Evolutionary conservation across 306 rosid species (phyloP).

Genomic region (Inga laurina): DNA sequence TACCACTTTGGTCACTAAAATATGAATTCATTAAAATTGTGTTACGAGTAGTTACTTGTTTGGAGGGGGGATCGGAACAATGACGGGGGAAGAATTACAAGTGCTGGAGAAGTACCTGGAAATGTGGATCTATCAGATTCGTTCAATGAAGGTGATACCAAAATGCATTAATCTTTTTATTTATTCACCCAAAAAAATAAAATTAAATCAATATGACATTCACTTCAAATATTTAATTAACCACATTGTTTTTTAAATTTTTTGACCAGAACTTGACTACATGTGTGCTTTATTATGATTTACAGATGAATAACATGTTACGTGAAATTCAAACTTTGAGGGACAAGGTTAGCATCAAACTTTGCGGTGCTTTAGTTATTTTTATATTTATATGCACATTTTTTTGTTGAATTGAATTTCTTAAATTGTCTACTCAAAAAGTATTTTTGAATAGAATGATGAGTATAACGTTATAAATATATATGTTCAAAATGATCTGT

Average conservation of each 20-base stretch:
- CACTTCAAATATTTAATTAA: background rate
- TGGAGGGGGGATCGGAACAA: slow-evolving; percentile 69
- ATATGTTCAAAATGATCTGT: too few relatives aligned
- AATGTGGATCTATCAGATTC: slow-evolving; percentile 77
- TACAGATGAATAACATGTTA: slow-evolving; percentile 74
- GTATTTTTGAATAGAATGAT: background rate
- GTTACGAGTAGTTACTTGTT: slow-evolving; percentile 50
- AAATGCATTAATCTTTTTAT: background rate
- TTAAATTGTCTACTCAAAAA: background rate
- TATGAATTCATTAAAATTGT: background rate
- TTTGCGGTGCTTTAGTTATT: background rate
- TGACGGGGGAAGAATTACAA: slow-evolving; percentile 68
- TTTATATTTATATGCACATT: background rate
- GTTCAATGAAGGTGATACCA: slow-evolving; percentile 70
- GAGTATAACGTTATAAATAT: background rate
- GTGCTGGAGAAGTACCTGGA: slow-evolving; percentile 85
- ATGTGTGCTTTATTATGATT: background rate
- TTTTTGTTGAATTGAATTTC: background rate
- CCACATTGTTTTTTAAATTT: background rate
- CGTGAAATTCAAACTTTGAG: slow-evolving; percentile 75
- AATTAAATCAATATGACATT: background rate
- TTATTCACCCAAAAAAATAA: background rate
- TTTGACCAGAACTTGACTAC: background rate
- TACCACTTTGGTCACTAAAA: background rate
- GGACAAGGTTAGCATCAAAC: slow-evolving; percentile 57